phyloP scores from a whole-genome alignment of 345 rosid species.

The Populus alba region DNA sequence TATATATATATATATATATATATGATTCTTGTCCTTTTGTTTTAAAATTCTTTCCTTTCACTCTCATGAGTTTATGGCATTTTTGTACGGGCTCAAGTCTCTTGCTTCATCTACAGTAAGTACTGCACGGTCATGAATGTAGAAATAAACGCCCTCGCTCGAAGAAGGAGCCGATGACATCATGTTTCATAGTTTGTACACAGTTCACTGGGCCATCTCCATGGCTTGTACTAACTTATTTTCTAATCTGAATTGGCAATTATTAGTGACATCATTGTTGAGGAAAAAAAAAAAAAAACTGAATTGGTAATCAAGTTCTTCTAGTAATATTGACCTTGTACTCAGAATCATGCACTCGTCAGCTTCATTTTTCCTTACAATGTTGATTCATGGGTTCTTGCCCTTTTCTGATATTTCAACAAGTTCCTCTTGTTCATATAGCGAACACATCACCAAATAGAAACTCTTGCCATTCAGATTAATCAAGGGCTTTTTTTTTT shows the following conservation, averaged over 20 bases:
- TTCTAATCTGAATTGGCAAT: not conserved
- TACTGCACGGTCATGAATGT: not conserved
- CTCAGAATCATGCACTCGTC: not conserved
- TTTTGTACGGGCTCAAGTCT: slow-evolving; percentile 7
- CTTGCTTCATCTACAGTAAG: not conserved
- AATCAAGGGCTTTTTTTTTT: not conserved
- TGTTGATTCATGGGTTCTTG: not conserved
- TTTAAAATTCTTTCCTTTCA: not conserved
- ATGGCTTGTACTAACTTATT: not conserved
- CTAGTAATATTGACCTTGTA: not conserved
- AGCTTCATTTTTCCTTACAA: not conserved
- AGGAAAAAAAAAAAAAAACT: not conserved
- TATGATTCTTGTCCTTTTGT: not conserved
- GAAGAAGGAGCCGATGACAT: not conserved
- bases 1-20: fast-evolving
- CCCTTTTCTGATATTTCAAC: not conserved
- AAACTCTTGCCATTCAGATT: no score
- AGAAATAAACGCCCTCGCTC: slow-evolving; percentile 17
- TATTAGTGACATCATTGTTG: not conserved
- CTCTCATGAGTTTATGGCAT: not conserved
- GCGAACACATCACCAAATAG: not conserved
- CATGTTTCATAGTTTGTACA: not conserved
- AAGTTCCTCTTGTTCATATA: not conserved
- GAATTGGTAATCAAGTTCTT: not conserved
- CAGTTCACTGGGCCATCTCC: not conserved